phyloP scores from a whole-genome alignment of 2,329 filamentous ascomycete genomes.

The Exserohilum turcica region DNA sequence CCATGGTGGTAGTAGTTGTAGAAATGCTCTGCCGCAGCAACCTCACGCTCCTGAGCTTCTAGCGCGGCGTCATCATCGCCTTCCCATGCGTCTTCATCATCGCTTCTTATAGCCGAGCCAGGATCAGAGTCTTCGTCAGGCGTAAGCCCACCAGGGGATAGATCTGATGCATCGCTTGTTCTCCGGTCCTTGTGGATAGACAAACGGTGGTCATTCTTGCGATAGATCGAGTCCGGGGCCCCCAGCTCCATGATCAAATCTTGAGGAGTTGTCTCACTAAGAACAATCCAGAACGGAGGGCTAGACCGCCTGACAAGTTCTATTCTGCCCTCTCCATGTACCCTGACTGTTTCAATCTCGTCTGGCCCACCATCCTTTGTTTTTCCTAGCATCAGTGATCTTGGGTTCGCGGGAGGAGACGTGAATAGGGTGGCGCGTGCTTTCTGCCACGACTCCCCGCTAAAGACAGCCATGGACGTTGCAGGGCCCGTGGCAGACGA shows the following conservation, averaged over 20 bases:
- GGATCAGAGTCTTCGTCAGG: slow-evolving; percentile 44
- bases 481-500: slow-evolving; percentile 77
- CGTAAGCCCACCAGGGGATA: slow-evolving; percentile 34
- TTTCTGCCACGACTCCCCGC: slow-evolving; percentile 87
- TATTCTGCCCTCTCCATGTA: slow-evolving; percentile 78
- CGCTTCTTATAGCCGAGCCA: slow-evolving; percentile 40
- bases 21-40: slow-evolving; percentile 72
- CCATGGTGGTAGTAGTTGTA: slow-evolving; percentile 98
- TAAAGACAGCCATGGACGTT: slow-evolving; percentile 87
- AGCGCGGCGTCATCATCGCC: slow-evolving; percentile 54
- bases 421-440: slow-evolving; percentile 78
- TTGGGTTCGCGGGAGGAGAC: slow-evolving; percentile 72
- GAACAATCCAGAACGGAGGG: slow-evolving; percentile 69
- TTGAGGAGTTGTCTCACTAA: slow-evolving; percentile 89
- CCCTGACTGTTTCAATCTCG: slow-evolving; percentile 79
- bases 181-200: slow-evolving; percentile 70
- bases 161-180: slow-evolving; percentile 44
- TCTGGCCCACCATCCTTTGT: slow-evolving; percentile 82
- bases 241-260: slow-evolving; percentile 89
- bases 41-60: slow-evolving; percentile 64
- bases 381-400: slow-evolving; percentile 68
- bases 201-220: slow-evolving; percentile 86
- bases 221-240: slow-evolving; percentile 90
- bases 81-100: slow-evolving; percentile 54
- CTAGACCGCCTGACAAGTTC: slow-evolving; percentile 76